Conservation (phyloP, 768 basidiomycete genomes). For the Kwoniella heveanensis region DNA sequence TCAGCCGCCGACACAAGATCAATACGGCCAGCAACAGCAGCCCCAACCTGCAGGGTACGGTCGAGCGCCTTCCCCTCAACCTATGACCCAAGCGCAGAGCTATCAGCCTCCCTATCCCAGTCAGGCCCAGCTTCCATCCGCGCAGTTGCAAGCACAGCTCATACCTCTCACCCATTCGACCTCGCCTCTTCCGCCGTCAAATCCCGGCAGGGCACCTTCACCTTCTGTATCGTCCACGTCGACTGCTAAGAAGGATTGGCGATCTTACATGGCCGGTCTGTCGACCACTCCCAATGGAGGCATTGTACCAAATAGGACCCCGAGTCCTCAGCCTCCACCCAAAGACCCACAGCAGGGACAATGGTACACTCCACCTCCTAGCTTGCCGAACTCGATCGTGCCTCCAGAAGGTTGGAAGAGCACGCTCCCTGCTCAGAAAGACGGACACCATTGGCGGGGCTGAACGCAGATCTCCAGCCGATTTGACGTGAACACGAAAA, state of each 20-base stretch:
- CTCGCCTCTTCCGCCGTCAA: slow-evolving; percentile 2
- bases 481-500: too few relatives aligned
- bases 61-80: slow-evolving; percentile 11
- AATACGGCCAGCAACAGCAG: background rate
- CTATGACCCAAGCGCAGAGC: background rate
- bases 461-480: slow-evolving; percentile 5
- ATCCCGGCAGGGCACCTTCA: slow-evolving; percentile 19
- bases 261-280: slow-evolving; percentile 41
- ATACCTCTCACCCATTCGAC: slow-evolving; percentile 4
- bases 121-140: slow-evolving; percentile 6
- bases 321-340: slow-evolving; percentile 36
- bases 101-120: slow-evolving; percentile 14
- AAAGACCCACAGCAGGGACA: slow-evolving; percentile 24
- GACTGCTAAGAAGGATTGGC: slow-evolving; percentile 35
- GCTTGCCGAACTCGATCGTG: slow-evolving; percentile 38
- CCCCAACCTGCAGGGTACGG: background rate
- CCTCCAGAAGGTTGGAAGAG: slow-evolving; percentile 49
- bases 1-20: slow-evolving; percentile 3
- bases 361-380: slow-evolving; percentile 50
- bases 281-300: slow-evolving; percentile 13
- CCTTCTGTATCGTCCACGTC: slow-evolving; percentile 6
- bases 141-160: slow-evolving; percentile 7
- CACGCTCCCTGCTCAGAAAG: slow-evolving; percentile 33
- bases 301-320: slow-evolving; percentile 22
- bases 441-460: slow-evolving; percentile 43